Conservation (phyloP, 169 alveolate genomes). For the Plasmodium vinckei region DNA sequence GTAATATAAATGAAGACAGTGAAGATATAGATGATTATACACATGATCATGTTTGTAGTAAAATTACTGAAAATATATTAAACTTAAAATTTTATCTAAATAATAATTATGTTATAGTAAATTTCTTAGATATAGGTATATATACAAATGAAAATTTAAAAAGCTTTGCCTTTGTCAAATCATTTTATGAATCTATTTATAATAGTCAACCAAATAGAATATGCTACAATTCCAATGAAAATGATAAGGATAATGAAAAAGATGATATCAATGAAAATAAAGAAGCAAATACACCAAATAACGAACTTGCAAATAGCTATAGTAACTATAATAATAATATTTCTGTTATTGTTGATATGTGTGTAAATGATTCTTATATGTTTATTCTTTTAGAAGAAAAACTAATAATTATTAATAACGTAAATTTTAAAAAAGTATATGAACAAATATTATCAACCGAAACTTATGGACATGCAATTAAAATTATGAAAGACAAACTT, state of each 20-base stretch:
- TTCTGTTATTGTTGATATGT: conserved; percentile 60
- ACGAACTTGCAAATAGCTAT: not conserved
- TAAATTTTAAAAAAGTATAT: conserved; percentile 55
- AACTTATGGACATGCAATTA: conserved; percentile 67
- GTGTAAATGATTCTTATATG: conserved; percentile 49
- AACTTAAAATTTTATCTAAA: conserved; percentile 48
- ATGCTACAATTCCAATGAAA: not conserved
- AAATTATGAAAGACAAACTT: conserved; percentile 58
- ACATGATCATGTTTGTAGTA: not conserved
- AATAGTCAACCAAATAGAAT: not conserved
- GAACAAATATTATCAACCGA: conserved; percentile 57
- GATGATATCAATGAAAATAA: not conserved
- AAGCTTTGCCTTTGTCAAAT: conserved; percentile 30
- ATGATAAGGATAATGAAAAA: too few relatives aligned
- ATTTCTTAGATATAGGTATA: conserved; percentile 60
- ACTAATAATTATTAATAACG: conserved; percentile 46
- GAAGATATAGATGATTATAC: not conserved
- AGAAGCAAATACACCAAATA: not conserved
- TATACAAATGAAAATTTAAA: conserved; percentile 63
- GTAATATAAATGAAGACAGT: not conserved
- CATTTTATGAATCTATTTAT: conserved; percentile 56
- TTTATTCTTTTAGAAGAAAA: conserved; percentile 71
- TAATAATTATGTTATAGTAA: conserved; percentile 56
- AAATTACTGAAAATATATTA: not conserved
- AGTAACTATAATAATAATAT: conserved; percentile 15